Percentiles rank a stretch among this genome's conserved stretches.
Conservation (phyloP, 768 basidiomycete genomes). For the Nevesoporus exiguus region DNA sequence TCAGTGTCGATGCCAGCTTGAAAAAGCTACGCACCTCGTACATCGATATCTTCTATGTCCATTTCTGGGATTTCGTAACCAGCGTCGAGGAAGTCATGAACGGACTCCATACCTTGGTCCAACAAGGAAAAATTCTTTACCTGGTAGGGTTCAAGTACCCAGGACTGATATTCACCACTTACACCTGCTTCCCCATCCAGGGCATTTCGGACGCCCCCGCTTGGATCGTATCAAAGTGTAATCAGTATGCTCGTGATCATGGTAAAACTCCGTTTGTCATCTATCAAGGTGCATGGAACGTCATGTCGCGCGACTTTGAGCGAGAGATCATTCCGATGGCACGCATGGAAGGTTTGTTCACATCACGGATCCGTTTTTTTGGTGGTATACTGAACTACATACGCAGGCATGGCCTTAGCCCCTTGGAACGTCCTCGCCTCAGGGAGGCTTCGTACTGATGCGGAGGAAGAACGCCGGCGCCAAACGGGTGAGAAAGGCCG, state of each 20-base stretch:
- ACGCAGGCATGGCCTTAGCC: conserved; percentile 25
- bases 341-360: conserved; percentile 29
- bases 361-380: not conserved
- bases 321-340: conserved; percentile 45
- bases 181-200: conserved; percentile 12
- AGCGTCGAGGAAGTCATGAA: conserved; percentile 51
- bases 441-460: conserved; percentile 29
- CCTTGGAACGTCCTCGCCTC: conserved; percentile 33
- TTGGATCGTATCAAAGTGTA: conserved; percentile 45
- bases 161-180: no score
- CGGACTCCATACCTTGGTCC: conserved; percentile 40
- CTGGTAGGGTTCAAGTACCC: conserved; percentile 29
- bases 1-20: no score
- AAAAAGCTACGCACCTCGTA: no score
- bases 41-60: no score
- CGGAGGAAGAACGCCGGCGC: conserved; percentile 23
- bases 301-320: conserved; percentile 46
- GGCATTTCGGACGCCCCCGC: conserved; percentile 43
- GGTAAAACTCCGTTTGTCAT: conserved; percentile 48
- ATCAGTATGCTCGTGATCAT: conserved; percentile 49
- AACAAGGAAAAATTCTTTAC: conserved; percentile 41
- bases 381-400: conserved; percentile 3
- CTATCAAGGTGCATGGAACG: conserved; percentile 47
- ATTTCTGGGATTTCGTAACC: no score
- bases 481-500: conserved; percentile 39